phyloP scores from a whole-genome alignment of 2,329 filamentous ascomycete species.

The Arthrobotrys megalospora region DNA sequence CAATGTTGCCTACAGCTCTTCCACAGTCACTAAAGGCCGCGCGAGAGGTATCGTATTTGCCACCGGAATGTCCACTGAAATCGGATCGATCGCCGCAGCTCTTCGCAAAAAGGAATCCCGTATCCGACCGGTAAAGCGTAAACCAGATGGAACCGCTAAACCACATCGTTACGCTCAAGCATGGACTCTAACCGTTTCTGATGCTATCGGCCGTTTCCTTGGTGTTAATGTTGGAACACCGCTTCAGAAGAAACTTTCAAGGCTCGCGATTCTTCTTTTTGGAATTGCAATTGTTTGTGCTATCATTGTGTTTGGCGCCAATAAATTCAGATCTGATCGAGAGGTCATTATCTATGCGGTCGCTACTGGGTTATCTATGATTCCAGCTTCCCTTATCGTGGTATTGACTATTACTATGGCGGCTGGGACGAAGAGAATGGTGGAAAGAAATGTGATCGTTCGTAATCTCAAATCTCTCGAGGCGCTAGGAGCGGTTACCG shows the following conservation, averaged over 20 bases:
- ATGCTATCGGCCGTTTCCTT: constrained; percentile 76
- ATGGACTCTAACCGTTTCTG: constrained; percentile 71
- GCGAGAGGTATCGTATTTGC: constrained; percentile 75
- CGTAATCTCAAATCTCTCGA: constrained; percentile 74
- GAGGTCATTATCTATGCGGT: constrained; percentile 78
- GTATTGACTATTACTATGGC: constrained; percentile 79
- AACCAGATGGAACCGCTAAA: constrained; percentile 70
- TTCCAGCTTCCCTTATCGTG: constrained; percentile 76
- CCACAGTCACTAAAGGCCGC: constrained; percentile 76
- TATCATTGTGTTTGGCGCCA: constrained; percentile 78
- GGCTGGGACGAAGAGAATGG: constrained; percentile 74
- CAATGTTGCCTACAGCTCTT: constrained; percentile 76
- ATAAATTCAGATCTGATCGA: constrained; percentile 72
- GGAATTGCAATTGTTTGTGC: constrained; percentile 76
- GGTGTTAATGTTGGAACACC: constrained; percentile 80
- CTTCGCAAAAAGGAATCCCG: constrained; percentile 75
- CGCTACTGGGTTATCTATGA: constrained; percentile 74
- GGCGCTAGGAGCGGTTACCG: constrained; percentile 75
- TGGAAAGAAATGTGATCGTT: constrained; percentile 73
- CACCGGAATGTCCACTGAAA: constrained; percentile 76
- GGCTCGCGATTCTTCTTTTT: constrained; percentile 78
- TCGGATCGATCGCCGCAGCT: constrained; percentile 76
- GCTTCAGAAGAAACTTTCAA: constrained; percentile 78
- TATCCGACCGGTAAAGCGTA: constrained; percentile 71
- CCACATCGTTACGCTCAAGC: constrained; percentile 72